A percentile compares a stretch with the other conserved stretches of the same genome.
Conservation (phyloP, 306 rosid genomes). For the Glycine latifolia region DNA sequence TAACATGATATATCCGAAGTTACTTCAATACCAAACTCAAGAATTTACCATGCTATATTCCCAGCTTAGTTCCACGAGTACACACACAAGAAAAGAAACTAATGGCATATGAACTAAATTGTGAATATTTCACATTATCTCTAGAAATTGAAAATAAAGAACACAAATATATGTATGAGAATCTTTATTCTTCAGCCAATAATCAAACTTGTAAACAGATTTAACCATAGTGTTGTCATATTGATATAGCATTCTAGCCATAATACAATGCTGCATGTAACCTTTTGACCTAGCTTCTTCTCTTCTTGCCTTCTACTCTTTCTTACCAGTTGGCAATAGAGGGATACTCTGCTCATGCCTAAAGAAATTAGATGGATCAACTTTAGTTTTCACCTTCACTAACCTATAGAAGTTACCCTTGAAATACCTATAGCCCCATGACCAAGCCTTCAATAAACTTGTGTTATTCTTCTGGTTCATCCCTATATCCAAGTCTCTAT, state of each 20-base stretch:
- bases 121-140: not conserved
- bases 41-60: not conserved
- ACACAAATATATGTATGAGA: not conserved
- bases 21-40: slow-evolving; percentile 10
- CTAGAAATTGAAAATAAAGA: not conserved
- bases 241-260: slow-evolving; percentile 26
- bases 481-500: slow-evolving; percentile 63
- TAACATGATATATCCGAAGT: not conserved
- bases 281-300: slow-evolving; percentile 6
- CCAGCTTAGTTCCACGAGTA: not conserved
- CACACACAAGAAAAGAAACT: not conserved
- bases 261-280: not conserved
- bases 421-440: slow-evolving; percentile 56
- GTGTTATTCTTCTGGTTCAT: slow-evolving; percentile 47
- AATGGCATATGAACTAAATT: not conserved
- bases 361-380: slow-evolving; percentile 62
- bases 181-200: slow-evolving; percentile 20
- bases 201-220: slow-evolving; percentile 5
- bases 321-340: slow-evolving; percentile 29
- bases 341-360: slow-evolving; percentile 68
- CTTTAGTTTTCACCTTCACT: slow-evolving; percentile 51
- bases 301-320: slow-evolving; percentile 21
- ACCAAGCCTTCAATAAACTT: slow-evolving; percentile 25
- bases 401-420: slow-evolving; percentile 55
- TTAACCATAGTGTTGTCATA: slow-evolving; percentile 17